Percentiles rank a stretch among this genome's conserved stretches.
Evolutionary conservation across 164 flowering plant genomes (phyloP).

Genomic region (Houttuynia cordata): DNA sequence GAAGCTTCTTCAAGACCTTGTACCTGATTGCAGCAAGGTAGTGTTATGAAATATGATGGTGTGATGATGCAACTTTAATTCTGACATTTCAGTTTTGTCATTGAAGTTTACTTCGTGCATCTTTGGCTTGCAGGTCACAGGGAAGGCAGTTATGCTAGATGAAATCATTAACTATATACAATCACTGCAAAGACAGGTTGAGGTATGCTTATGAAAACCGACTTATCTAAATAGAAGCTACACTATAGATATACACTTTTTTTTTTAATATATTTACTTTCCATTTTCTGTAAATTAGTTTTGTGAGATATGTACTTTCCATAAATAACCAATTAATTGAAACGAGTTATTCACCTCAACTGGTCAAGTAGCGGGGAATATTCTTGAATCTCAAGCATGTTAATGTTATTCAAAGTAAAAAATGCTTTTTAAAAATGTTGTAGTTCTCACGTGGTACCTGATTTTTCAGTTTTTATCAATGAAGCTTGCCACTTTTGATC

Average conservation of each 20-base stretch:
- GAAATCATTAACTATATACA: conserved; percentile 97
- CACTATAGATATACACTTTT: neutral
- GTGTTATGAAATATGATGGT: neutral
- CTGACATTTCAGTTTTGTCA: neutral
- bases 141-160: conserved; percentile 98
- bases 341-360: too few relatives aligned
- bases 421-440: too few relatives aligned
- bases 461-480: conserved; percentile 6
- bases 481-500: conserved; percentile 60
- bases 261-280: too few relatives aligned
- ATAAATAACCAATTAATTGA: too few relatives aligned
- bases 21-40: conserved; percentile 98
- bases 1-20: conserved; percentile 98
- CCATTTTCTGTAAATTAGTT: too few relatives aligned
- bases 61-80: neutral
- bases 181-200: conserved; percentile 90
- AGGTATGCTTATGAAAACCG: conserved; percentile 35
- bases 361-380: too few relatives aligned
- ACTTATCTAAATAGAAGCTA: neutral
- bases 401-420: neutral
- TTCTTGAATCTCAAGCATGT: too few relatives aligned
- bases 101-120: too few relatives aligned
- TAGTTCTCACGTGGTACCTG: neutral
- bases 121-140: conserved; percentile 55
- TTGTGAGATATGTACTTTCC: too few relatives aligned